Evolutionary conservation across 2,329 filamentous ascomycete genomes (phyloP), one percentile per base, ranked within the genome.

Genomic region (Neopestalotiopsis clavispora): DNA sequence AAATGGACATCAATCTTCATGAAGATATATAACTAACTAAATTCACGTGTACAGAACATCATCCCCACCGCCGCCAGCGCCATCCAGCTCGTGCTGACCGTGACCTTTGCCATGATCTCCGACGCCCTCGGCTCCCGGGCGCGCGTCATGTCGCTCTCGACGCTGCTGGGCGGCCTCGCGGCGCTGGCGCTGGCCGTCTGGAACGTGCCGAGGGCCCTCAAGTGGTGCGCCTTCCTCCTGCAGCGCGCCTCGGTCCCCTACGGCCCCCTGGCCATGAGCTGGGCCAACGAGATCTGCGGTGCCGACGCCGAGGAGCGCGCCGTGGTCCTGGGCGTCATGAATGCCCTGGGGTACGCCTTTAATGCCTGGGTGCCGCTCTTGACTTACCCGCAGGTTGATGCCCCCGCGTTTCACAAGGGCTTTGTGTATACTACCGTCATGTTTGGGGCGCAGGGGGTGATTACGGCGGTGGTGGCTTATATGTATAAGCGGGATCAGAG

Each of bases 41-140:
- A 13, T 10, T 4, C 23, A 56, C 17, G 23, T 4, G 23, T 4
- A 10, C 7, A 79, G 78, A 87, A 86, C 64, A 84, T 83, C 59
- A 84, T 85, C 30, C 84, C 84, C 0, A 86, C 84, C 1, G 80
- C 80, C 1, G 80, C 84, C 6, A 81, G 80, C 38, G 87, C 84
- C 0, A 83, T 89, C 2, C 85, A 87, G 69, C 82, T 88, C 0
- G 80, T 88, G 2, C 82, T 83, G 2, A 89, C 87, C 0, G 78
- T 90, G 0, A 73, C 79, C 4, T 86, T 87, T 70, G 86, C 86
- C 9, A 88, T 86, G 79, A 79, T 83, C 2, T 88, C 86, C 10
- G 87, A 89, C 38, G 81, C 85, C 4, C 79, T 83, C 4, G 75
- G 75, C 1, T 75, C 74, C 20, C 71, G 78, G 20, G 73, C 77